These are phyloP conservation scores for Chamaecyparis obtusa DNA, from an alignment of 75 land plant genomes.

Conservation along the genomic window DNA sequence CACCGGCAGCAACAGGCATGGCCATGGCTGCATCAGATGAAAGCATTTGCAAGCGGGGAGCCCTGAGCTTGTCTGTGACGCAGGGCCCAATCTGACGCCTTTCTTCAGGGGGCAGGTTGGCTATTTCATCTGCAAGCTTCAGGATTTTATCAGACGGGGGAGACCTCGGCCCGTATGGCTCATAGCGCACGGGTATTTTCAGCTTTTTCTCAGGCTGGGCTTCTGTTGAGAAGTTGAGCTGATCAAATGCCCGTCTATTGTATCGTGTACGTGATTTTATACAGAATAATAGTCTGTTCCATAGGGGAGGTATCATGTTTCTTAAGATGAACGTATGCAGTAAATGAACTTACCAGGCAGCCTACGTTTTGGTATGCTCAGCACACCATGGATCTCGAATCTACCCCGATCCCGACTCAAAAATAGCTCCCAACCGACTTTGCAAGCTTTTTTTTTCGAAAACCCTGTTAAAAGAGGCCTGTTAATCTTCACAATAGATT, in stretches of 20 bases:
- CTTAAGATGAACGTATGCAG: background rate
- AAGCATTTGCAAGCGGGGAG: constrained; percentile 39
- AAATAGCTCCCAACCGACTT: background rate
- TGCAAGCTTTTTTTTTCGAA: too few relatives aligned
- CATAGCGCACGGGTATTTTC: constrained; percentile 41
- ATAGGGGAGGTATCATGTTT: background rate
- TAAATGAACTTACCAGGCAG: background rate
- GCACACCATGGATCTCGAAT: background rate
- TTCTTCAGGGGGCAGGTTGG: constrained; percentile 47
- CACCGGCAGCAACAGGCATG: constrained; percentile 20
- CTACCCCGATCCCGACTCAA: background rate
- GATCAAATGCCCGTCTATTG: background rate
- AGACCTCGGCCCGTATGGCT: constrained; percentile 65
- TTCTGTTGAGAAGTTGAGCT: background rate
- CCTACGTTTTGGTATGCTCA: background rate
- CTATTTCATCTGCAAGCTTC: constrained; percentile 55
- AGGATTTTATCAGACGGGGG: constrained; percentile 65
- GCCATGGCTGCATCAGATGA: constrained; percentile 29
- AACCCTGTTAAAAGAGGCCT: too few relatives aligned
- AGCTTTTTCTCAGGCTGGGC: background rate
- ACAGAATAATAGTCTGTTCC: background rate
- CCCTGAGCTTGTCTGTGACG: constrained; percentile 32
- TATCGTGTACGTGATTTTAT: background rate
- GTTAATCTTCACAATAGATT: too few relatives aligned
- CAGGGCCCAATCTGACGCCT: constrained; percentile 46